Conservation (phyloP, 371 early-diverging fungal species). For the Mortierella sp. region DNA sequence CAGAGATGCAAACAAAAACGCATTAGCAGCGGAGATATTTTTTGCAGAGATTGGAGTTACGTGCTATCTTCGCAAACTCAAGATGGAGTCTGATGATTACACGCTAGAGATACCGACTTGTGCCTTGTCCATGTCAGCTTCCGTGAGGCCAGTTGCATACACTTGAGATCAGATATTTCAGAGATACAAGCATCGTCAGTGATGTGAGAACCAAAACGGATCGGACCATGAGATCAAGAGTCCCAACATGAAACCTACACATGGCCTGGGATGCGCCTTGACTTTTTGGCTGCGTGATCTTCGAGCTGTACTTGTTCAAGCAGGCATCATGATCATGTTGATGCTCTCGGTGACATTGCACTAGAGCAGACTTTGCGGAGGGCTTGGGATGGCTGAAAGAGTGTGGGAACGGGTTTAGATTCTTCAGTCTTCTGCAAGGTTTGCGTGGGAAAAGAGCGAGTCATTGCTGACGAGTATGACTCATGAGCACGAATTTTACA, state of each 20-base stretch:
- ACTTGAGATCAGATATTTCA: slow-evolving; percentile 57
- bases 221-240: neutral
- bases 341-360: too few relatives aligned
- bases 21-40: neutral
- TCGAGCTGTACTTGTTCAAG: slow-evolving; percentile 77
- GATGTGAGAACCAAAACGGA: neutral
- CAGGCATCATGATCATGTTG: too few relatives aligned
- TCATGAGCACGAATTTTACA: neutral
- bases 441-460: too few relatives aligned
- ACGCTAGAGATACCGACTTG: slow-evolving; percentile 96
- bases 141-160: slow-evolving; percentile 90
- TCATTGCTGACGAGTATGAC: too few relatives aligned
- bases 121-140: slow-evolving; percentile 83
- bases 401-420: neutral
- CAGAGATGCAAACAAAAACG: neutral
- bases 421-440: neutral
- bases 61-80: neutral
- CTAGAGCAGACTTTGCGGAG: too few relatives aligned
- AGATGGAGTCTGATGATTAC: slow-evolving; percentile 57
- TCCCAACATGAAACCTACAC: slow-evolving; percentile 68
- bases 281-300: slow-evolving; percentile 89
- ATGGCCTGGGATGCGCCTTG: slow-evolving; percentile 95
- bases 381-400: neutral
- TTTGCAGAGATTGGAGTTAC: neutral
- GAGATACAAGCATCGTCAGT: too few relatives aligned